Base-by-base conservation (phyloP, 805 yeast species). In the Nakazawaea wickerhamii region DNA sequence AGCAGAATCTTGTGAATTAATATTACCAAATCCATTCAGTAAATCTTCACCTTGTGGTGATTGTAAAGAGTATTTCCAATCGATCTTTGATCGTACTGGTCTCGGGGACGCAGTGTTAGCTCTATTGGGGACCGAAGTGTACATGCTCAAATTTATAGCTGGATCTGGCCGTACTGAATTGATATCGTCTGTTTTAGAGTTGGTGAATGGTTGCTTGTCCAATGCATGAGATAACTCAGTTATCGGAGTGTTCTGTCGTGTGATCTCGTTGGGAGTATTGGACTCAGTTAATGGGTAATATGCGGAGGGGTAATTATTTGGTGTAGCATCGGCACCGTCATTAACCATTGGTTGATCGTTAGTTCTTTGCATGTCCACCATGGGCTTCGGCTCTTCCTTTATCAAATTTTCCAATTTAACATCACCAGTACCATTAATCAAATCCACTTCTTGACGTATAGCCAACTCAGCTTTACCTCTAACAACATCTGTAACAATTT, bases 401-500 rank as follows among this genome's bases (percentile, higher is more conserved):
- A 25, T 27, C 27, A 38, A 21, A 11, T 14, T 19, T 9, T 26
- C 22, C 15, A 33, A 15, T 40, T 54, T 57, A 21, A 53, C 54
- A 13, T 64, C 50, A n/a, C 59, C 50, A 1, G 65, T 58, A 35
- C 60, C 61, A 47, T 71, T 68, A 8, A 75, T 65, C 19, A 68
- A 69, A 38, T 80, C 79, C 17, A 84, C 84, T 40, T 84, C 87
- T 43, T 62, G 60, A 52, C 70, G 71, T 35, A 84, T 75, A 20
- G 65, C 67, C 5, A 70, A 68, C 32, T 68, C 59, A 0, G 90
- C 88, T 50, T 74, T 72, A 25, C 81, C 81, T 56, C 85, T 63
- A 4, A 79, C 86, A 30, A 84, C 87, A 50, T 78, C 79, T 1
- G 90, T 83, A 45, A 84, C 82, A 26, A 87, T 75, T 55, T 85